Base-by-base conservation (phyloP, 169 alveolate species). In the Plasmodium adleri region DNA sequence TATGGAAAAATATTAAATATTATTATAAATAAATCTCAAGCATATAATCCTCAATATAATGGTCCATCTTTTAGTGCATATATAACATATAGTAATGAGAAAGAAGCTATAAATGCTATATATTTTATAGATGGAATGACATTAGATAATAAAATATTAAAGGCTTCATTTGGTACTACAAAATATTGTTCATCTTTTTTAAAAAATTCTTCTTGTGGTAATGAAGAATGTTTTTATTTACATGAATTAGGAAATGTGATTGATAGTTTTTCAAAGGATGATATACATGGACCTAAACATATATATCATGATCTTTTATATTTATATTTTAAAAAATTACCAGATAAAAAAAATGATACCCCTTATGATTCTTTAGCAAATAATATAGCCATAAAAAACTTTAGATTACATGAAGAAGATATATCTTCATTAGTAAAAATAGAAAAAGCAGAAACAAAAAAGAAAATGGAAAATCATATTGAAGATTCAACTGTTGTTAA, bases 121-220 rank as follows among this genome's bases (percentile, higher is more conserved):
- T 97, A 96, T 93, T 95, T 94, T 73, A 94, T 96, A 17, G 98
- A 97, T 80, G 97, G 97, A 47, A 94, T 95, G 73, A 95, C 91
- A n/a, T 88, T 96, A 76, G 98, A 96, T 78, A 96, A 95, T 10
- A 97, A 95, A 67, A 92, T 90, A 20, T 94, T 97, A 73, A 93
- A 97, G 92, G 98, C 98, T 39, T 96, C 98, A 8, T 97, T 95
- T 80, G 99, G 99, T 15, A 97, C 99, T 12, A 97, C 98, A 47
- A 97, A 97, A 94, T 97, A 97, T 88, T 97, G 99, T 80, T 88
- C 96, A 64, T 94, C 95, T 75, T 97, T 96, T 91, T 93, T 97
- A 62, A 96, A 95, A 94, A 96, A 96, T 43, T 83, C 94, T 28
- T 90, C 93, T 26, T 97, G 99, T 72, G 92, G 91, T 72, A 97